A percentile compares a stretch with the other conserved stretches of the same genome.
Conservation (phyloP, 192 early-diverging fungal species). For the Spinellus fusiger region DNA sequence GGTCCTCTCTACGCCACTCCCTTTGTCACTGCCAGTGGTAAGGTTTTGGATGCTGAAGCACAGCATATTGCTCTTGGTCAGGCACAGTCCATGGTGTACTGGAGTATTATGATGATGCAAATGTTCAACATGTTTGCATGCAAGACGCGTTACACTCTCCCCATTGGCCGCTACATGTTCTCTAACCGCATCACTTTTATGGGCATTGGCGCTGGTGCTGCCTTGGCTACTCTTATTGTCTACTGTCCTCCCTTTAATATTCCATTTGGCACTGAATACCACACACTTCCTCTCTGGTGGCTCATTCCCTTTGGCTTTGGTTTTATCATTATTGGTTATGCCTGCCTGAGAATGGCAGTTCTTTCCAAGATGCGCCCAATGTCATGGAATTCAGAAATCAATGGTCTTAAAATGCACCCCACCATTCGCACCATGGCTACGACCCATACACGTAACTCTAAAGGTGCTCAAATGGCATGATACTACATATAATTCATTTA, state of each 20-base stretch:
- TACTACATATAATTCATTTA: neutral
- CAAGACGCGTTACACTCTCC: slow-evolving; percentile 63
- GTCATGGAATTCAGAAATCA: slow-evolving; percentile 65
- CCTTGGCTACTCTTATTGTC: slow-evolving; percentile 68
- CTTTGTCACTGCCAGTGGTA: slow-evolving; percentile 31
- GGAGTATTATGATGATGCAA: slow-evolving; percentile 80
- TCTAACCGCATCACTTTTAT: slow-evolving; percentile 67
- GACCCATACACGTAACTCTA: neutral
- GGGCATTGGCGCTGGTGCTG: slow-evolving; percentile 61
- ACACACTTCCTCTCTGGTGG: slow-evolving; percentile 66
- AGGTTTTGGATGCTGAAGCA: slow-evolving; percentile 35
- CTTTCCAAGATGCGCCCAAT: slow-evolving; percentile 59
- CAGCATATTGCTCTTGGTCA: slow-evolving; percentile 68
- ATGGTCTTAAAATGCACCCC: slow-evolving; percentile 82
- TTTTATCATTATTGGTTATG: slow-evolving; percentile 68
- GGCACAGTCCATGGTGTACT: slow-evolving; percentile 75
- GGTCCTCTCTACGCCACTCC: slow-evolving; percentile 37
- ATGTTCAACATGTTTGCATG: slow-evolving; percentile 93
- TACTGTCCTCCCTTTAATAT: slow-evolving; percentile 78
- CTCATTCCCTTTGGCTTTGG: slow-evolving; percentile 86
- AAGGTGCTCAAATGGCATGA: neutral
- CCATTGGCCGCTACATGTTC: slow-evolving; percentile 79
- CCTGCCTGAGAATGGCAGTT: slow-evolving; percentile 57
- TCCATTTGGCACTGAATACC: slow-evolving; percentile 65
- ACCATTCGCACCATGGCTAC: slow-evolving; percentile 45